These are phyloP conservation scores for Neonectria hederae DNA, from an alignment of 2,329 filamentous ascomycete species.

Conservation along the genomic window DNA sequence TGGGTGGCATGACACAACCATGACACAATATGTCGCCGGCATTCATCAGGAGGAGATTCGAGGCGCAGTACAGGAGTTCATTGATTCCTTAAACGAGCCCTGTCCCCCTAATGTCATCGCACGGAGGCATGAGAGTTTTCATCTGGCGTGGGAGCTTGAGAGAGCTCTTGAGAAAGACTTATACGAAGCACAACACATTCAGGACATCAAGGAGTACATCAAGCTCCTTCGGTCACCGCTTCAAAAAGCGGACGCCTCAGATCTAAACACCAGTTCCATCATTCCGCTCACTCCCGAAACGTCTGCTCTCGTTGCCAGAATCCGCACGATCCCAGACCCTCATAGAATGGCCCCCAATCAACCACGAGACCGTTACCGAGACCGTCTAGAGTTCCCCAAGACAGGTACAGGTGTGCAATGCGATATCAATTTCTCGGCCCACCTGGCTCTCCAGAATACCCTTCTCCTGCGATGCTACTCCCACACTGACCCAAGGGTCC, in stretches of 20 bases:
- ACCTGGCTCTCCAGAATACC: conserved; percentile 86
- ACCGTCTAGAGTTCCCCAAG: conserved; percentile 80
- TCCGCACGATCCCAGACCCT: conserved; percentile 59
- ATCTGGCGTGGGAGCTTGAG: conserved; percentile 66
- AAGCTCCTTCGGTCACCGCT: conserved; percentile 56
- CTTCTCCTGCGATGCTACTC: conserved; percentile 85
- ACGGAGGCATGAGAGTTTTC: conserved; percentile 62
- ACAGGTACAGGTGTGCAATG: conserved; percentile 83
- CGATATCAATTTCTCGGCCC: conserved; percentile 91
- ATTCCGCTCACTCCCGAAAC: conserved; percentile 51
- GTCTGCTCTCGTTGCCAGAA: conserved; percentile 50
- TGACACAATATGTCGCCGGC: conserved; percentile 61
- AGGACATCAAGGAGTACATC: conserved; percentile 60
- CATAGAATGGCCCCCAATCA: conserved; percentile 60
- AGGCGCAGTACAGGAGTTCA: conserved; percentile 47
- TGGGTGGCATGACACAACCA: conserved; percentile 35
- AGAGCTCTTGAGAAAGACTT: conserved; percentile 59
- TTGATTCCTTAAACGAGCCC: conserved; percentile 24
- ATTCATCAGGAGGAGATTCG: conserved; percentile 59
- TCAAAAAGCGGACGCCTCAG: conserved; percentile 8
- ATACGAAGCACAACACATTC: conserved; percentile 52
- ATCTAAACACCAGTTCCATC: conserved; percentile 35
- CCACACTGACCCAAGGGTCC: conserved; percentile 79
- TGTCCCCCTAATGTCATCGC: conserved; percentile 54
- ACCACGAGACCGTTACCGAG: conserved; percentile 62